Evolutionary conservation across 139 green algal species (phyloP).

Genomic region (Closterium sp.): DNA sequence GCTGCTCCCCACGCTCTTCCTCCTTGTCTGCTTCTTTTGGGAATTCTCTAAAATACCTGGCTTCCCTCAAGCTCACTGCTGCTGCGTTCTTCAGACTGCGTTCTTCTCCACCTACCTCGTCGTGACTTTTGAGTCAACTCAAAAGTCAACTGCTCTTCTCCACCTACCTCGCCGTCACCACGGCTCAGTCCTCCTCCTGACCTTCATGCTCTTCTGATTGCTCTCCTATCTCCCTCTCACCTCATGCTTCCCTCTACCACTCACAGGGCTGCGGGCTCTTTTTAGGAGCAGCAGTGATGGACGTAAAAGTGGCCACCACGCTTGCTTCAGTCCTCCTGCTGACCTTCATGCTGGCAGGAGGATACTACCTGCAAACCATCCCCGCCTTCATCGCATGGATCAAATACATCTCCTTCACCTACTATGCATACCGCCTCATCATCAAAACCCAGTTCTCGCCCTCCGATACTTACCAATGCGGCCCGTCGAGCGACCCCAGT

Average conservation of each 20-base stretch:
- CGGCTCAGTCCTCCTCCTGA: conserved; percentile 37
- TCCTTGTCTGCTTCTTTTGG: conserved; percentile 44
- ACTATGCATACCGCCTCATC: conserved; percentile 52
- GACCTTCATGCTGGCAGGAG: conserved; percentile 15
- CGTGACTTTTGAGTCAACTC: no score
- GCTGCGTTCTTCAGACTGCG: conserved; percentile 9
- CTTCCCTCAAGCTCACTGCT: conserved; percentile 1
- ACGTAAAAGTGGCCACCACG: neutral
- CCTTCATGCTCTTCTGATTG: conserved; percentile 30
- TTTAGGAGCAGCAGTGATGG: neutral
- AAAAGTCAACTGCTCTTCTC: neutral
- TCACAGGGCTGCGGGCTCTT: neutral
- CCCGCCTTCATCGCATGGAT: conserved; percentile 65
- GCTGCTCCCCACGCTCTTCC: conserved; percentile 26
- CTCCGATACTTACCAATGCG: conserved; percentile 5
- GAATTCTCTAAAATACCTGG: no score
- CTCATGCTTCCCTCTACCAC: neutral
- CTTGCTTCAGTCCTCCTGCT: neutral
- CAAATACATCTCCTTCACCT: conserved; percentile 64
- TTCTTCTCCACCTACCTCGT: conserved; percentile 12
- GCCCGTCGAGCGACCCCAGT: neutral
- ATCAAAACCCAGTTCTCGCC: conserved; percentile 29
- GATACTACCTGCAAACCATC: conserved; percentile 56
- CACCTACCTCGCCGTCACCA: conserved; percentile 11
- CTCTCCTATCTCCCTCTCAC: neutral